These are phyloP conservation scores for Waitea zeae DNA, from an alignment of 1,284 basidiomycete genomes.

Conservation along the genomic window DNA sequence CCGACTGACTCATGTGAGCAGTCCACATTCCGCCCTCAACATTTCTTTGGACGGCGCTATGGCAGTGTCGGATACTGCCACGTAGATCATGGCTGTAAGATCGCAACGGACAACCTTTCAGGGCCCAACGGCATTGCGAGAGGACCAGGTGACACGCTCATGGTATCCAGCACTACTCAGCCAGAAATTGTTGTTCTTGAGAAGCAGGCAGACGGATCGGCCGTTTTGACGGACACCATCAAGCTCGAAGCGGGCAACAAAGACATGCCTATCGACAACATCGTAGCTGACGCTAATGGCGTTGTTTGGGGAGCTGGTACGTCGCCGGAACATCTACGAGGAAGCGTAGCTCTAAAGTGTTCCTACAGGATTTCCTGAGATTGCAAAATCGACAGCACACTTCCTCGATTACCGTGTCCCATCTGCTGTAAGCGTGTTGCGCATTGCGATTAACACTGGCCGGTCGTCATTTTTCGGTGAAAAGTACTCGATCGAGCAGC, in stretches of 20 bases:
- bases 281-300: constrained; percentile 35
- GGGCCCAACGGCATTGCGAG: constrained; percentile 39
- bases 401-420: too few species aligned
- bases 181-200: constrained; percentile 34
- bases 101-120: constrained; percentile 24
- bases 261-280: constrained; percentile 27
- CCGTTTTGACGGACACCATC: constrained; percentile 29
- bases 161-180: constrained; percentile 24
- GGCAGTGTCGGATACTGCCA: constrained; percentile 45
- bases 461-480: constrained; percentile 37
- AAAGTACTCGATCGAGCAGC: constrained; percentile 46
- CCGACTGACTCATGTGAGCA: background rate
- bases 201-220: constrained; percentile 31
- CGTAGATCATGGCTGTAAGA: constrained; percentile 35
- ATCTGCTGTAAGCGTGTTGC: too few species aligned
- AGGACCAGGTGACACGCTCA: constrained; percentile 31
- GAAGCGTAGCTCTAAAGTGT: background rate
- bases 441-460: constrained; percentile 35
- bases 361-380: background rate
- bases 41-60: constrained; percentile 1
- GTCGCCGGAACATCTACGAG: constrained; percentile 6
- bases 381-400: background rate
- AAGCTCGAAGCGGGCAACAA: constrained; percentile 17
- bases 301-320: constrained; percentile 39
- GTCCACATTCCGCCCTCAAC: constrained; percentile 13